A percentile compares a stretch with the other conserved stretches of the same genome.
These are phyloP conservation scores for Clarireedia paspali DNA, from an alignment of 2,329 filamentous ascomycete species.

Conservation along the genomic window DNA sequence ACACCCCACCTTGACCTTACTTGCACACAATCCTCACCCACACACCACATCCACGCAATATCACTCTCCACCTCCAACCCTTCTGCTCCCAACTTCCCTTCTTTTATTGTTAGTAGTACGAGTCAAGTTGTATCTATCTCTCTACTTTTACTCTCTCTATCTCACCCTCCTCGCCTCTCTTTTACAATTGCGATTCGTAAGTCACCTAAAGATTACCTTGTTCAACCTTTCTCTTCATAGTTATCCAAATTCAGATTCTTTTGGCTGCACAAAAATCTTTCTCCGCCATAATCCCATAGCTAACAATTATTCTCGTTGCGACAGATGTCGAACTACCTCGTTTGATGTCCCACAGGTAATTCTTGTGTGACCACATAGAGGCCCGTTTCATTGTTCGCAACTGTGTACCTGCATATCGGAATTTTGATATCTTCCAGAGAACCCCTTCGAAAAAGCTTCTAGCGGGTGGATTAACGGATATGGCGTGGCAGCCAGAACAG, in stretches of 20 bases:
- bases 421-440: constrained; percentile 15
- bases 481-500: constrained; percentile 89
- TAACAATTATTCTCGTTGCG: constrained; percentile 11
- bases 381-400: constrained; percentile 14
- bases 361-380: constrained; percentile 25
- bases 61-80: background rate
- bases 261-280: background rate
- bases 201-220: background rate
- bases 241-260: background rate
- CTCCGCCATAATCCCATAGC: constrained; percentile 3
- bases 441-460: constrained; percentile 14
- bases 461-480: constrained; percentile 33
- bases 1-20: background rate
- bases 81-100: background rate
- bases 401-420: constrained; percentile 27
- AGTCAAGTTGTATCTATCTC: background rate
- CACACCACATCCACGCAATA: background rate
- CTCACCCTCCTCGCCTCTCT: background rate
- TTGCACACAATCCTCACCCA: background rate
- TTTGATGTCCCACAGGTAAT: constrained; percentile 27
- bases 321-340: constrained; percentile 23
- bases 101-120: constrained; percentile 4
- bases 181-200: constrained; percentile 5
- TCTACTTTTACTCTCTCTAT: background rate
- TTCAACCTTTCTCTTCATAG: background rate